Evolutionary conservation across 257 asterid genomes (phyloP).

Genomic region (Solanum clarkiae): DNA sequence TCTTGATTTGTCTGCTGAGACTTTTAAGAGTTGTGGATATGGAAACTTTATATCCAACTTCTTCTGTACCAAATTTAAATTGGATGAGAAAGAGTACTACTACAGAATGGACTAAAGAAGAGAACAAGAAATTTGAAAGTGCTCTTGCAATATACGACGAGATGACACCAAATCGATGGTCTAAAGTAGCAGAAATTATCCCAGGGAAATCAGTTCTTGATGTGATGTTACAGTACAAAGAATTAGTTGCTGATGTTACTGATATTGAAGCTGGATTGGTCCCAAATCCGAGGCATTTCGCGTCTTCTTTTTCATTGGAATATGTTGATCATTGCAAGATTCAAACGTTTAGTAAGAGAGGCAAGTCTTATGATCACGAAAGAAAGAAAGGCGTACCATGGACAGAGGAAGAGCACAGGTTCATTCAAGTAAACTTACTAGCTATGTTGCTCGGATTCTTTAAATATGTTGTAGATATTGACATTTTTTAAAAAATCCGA

Average conservation of each 20-base stretch:
- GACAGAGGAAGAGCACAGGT: constrained; percentile 94
- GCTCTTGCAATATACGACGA: constrained; percentile 66
- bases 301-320: constrained; percentile 39
- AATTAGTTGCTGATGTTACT: constrained; percentile 55
- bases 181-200: constrained; percentile 42
- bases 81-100: constrained; percentile 22
- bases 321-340: constrained; percentile 22
- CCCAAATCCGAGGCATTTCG: constrained; percentile 38
- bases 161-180: constrained; percentile 63
- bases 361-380: constrained; percentile 43
- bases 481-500: not conserved
- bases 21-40: not conserved
- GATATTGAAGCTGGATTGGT: constrained; percentile 71
- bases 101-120: constrained; percentile 58
- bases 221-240: constrained; percentile 56
- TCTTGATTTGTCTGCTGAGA: not conserved
- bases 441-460: not conserved
- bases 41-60: constrained; percentile 40
- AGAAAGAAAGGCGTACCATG: constrained; percentile 74
- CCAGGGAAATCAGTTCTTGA: constrained; percentile 71
- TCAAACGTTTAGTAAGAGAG: constrained; percentile 37
- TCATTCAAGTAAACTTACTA: not conserved
- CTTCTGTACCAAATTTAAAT: constrained; percentile 14
- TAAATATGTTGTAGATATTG: not conserved
- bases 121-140: constrained; percentile 66